phyloP scores from a whole-genome alignment of 805 yeast species.

The Saccharomycopsis capsularis region DNA sequence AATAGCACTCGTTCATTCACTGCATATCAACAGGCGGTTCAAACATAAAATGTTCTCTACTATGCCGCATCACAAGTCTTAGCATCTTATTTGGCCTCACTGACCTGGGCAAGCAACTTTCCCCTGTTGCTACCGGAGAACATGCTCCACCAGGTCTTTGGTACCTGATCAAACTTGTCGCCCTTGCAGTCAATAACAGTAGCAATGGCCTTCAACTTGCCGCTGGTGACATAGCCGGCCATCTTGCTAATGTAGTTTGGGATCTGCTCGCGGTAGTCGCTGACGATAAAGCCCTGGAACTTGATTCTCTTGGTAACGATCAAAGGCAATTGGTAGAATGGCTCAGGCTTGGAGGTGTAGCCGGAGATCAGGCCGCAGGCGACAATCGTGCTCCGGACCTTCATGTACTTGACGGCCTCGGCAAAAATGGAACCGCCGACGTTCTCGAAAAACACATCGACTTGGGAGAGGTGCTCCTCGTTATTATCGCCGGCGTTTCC shows the following conservation, averaged over 20 bases:
- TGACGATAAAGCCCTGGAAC: conserved; percentile 47
- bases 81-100: too few relatives aligned
- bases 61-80: too few relatives aligned
- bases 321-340: conserved; percentile 35
- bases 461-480: conserved; percentile 41
- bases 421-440: conserved; percentile 56
- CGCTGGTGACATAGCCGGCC: conserved; percentile 33
- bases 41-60: too few relatives aligned
- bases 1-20: too few relatives aligned
- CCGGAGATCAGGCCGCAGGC: conserved; percentile 63
- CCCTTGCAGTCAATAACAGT: conserved; percentile 38
- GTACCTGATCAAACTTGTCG: conserved; percentile 38
- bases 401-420: conserved; percentile 32
- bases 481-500: conserved; percentile 23
- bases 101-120: conserved; percentile 42
- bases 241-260: conserved; percentile 29
- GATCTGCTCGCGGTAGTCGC: conserved; percentile 37
- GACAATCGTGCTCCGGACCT: conserved; percentile 38
- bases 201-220: conserved; percentile 33
- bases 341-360: conserved; percentile 37
- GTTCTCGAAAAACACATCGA: conserved; percentile 51
- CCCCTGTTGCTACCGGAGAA: conserved; percentile 43
- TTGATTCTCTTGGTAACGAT: conserved; percentile 46
- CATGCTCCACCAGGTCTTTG: conserved; percentile 40
- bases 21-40: too few relatives aligned